phyloP scores from a whole-genome alignment of 2,329 filamentous ascomycete species.

The Talaromyces albobiverticillius region DNA sequence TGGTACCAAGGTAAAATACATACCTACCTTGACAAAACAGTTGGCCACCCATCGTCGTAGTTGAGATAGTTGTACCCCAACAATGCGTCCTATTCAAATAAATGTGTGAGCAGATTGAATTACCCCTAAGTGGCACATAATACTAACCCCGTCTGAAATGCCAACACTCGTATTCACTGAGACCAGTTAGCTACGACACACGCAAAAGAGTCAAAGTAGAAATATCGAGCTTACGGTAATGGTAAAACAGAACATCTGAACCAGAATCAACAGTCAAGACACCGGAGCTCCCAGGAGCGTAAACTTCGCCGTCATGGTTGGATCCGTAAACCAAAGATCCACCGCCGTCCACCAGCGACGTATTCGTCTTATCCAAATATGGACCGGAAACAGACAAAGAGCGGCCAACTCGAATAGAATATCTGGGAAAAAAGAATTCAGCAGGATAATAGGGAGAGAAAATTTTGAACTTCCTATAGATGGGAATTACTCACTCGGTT shows the following conservation, averaged over 20 bases:
- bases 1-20: background rate
- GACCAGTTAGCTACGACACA: constrained; percentile 6
- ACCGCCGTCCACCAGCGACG: constrained; percentile 28
- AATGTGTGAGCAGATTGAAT: constrained; percentile 12
- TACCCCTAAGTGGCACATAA: background rate
- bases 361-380: constrained; percentile 31
- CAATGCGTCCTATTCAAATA: constrained; percentile 27
- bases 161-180: constrained; percentile 33
- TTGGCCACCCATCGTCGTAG: constrained; percentile 38
- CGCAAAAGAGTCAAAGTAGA: background rate
- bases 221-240: constrained; percentile 30
- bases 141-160: constrained; percentile 23
- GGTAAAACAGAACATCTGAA: constrained; percentile 38
- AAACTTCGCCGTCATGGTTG: constrained; percentile 33
- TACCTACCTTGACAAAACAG: constrained; percentile 13
- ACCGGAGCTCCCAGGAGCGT: constrained; percentile 38
- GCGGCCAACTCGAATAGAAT: constrained; percentile 35
- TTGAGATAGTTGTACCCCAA: constrained; percentile 38
- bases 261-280: constrained; percentile 25
- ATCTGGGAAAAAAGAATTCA: constrained; percentile 18
- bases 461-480: background rate
- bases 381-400: constrained; percentile 31
- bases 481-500: background rate
- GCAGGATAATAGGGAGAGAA: background rate
- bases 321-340: constrained; percentile 36